Evolutionary conservation across 352 stramenopile genomes (phyloP), one percentile per base, ranked within the genome.

Genomic region (Phytophthora litchii): DNA sequence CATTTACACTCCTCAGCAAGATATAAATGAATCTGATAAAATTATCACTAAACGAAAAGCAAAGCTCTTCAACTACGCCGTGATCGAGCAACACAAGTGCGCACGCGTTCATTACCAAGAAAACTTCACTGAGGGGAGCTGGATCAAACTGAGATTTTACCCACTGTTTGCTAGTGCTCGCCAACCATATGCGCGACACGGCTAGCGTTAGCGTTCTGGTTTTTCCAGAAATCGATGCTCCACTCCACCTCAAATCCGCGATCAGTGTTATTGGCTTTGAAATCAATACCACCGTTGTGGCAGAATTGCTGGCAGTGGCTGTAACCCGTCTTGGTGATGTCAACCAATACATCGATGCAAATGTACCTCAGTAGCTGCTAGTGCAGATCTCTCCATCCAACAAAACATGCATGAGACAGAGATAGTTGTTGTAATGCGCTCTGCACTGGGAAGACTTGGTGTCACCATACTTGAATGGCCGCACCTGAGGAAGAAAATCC

Each of bases 201-300:
- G 20, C 64, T 51, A 0, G 35, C 25, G 71, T 92, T 92, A 34
- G 78, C 76, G 2, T 43, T 44, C 53, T 58, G n/a, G 38, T 82
- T 71, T 29, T 80, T 60, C 83, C 80, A 90, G 61, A 92, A 92
- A 20, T 70, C 49, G 20, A 89, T 64, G 53, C 49, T 60, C 44
- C 75, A 41, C 38, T 78, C 69, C 21, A 78, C 70, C 19, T 63
- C 64, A 43, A 83, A 78, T 9, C 63, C 70, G 47, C 41, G 59
- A 27, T 57, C 62, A 31, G 59, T 74, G 60, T 81, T 79, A 9
- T 55, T 78, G 19, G 72, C 70, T 42, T 76, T 66, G 54, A 82
- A 87, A 42, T 87, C 78, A 31, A 85, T 45, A 12, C 70, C 67
- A 23, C 72, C 70, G 20, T 40, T 76, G 20, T 76, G 42, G 49